Evolutionary conservation across 1,139 yeast species (phyloP), one percentile per base, ranked within the genome.

Genomic region (Suhomyces taliae): DNA sequence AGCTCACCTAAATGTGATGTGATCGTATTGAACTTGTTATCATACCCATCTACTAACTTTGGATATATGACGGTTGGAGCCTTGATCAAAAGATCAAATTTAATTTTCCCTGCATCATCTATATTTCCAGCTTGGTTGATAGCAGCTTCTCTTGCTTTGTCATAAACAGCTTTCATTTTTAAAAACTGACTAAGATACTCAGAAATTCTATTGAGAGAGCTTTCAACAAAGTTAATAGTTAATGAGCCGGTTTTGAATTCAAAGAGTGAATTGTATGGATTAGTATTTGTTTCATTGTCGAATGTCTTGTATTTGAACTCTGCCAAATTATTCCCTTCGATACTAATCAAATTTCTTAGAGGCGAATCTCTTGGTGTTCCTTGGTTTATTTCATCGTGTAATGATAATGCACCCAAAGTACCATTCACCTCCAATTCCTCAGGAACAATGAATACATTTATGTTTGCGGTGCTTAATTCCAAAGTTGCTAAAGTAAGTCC

Each of bases 61-160:
- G 98, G 97, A 57, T 90, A 89, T 1, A 87, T 82, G 40, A 93
- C 72, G 10, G 85, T 85, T 0, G 99, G 99, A 0, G 98, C 90
- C 44, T 81, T 78, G 11, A 93, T 73, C 19, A 82, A 66, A 32
- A 95, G 67, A 58, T 90, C 87, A 60, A 93, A 80, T 53, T 83
- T 83, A 65, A 90, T 83, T 53, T 77, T 79, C 41, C 71, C 78
- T 0, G 87, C 82, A 53, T 74, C 76, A 47, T 85, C 85, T 44
- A 85, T 80, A 57, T 79, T 87, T 47, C 70, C 77, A 2, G 91
- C 90, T 60, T 83, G 85, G 47, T 71, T 70, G 8, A 75, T 69
- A 0, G 98, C 97, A 10, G 91, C 89, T 57, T 87, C 90, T 51
- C 99, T 78, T 0, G 98, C 96, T 14, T 81, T 73, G 58, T 93